A percentile compares a stretch with the other conserved stretches of the same genome.
Conservation (phyloP, 345 rosid species). For the Heritiera fomes region DNA sequence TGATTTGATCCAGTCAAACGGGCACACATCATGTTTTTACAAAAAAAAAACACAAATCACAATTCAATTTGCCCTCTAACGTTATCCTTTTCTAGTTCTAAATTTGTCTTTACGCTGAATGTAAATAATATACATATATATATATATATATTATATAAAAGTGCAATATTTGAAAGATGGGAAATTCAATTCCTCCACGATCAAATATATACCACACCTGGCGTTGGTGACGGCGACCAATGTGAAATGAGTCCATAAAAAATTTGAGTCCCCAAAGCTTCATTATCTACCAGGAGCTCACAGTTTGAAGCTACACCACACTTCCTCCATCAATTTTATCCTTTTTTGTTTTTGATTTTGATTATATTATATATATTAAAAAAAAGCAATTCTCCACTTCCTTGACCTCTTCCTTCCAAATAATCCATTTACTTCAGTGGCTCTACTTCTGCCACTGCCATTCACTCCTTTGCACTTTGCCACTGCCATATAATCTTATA, state of each 20-base stretch:
- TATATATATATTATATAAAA: too few relatives aligned
- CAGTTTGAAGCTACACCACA: slow-evolving; percentile 54
- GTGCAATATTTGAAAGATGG: not conserved
- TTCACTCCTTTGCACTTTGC: too few relatives aligned
- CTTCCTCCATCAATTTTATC: slow-evolving; percentile 45
- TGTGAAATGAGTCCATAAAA: not conserved
- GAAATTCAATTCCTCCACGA: not conserved
- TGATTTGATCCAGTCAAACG: too few relatives aligned
- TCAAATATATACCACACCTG: slow-evolving; percentile 18
- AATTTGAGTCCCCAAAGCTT: not conserved
- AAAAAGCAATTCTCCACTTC: not conserved
- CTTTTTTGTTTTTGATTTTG: not conserved
- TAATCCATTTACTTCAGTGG: slow-evolving; percentile 51
- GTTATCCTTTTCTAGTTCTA: too few relatives aligned
- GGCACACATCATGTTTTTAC: too few relatives aligned
- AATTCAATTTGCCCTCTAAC: too few relatives aligned
- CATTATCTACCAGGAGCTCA: not conserved
- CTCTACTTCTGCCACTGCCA: slow-evolving; percentile 34
- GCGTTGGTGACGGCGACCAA: not conserved
- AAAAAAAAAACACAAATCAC: too few relatives aligned
- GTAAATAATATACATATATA: too few relatives aligned
- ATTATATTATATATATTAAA: too few relatives aligned
- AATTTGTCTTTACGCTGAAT: too few relatives aligned
- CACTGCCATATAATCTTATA: not conserved
- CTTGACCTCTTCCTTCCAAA: not conserved